Evolutionary conservation across 257 asterid species (phyloP), one percentile per base, ranked within the genome.

Genomic region (Ajuga chamaepitys): DNA sequence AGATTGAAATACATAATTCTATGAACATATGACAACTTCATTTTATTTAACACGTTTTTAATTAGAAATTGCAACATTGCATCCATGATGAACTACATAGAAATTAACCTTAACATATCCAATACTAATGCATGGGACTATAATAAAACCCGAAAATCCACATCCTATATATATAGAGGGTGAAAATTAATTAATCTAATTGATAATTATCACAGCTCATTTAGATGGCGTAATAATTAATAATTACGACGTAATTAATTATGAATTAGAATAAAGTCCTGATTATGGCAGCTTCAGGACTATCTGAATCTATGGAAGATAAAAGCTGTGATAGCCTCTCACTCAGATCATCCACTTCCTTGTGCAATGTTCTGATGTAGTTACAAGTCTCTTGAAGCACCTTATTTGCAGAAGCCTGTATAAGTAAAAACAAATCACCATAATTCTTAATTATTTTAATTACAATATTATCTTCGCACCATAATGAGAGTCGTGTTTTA

Each of bases 301-400:
- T 88, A 12, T 92, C 88, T 7, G 91, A 82, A 74, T 93, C 97
- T 11, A 87, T 77, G 9, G 98, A 85, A 7, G 93, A 81, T 41
- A 93, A 67, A 0, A 89, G 85, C 44, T 93, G 91, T 9, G 97
- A 89, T 9, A 93, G 88, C 67, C 98, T 83, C 41, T 85, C 98
- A 50, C 98, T 93, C 28, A 93, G 81, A 79, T 89, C 91, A 69
- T 85, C 91, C 64, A 89, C 95, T 58, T 93, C 97, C 68, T 75
- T 80, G 86, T 89, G 98, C 84, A 93, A 74, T 69, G 70, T 83
- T 35, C 86, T 72, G 16, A 92, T 89, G 82, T 92, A 92, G 77
- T 88, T 88, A 95, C 98, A 91, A 16, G 98, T 88, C 68, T 92
- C 98, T 37, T 88, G 95, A 0, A 92, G 91, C 32, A 93, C 97